Base-by-base conservation (phyloP, 2,329 filamentous ascomycete genomes). In the Neofusicoccum laricinum region DNA sequence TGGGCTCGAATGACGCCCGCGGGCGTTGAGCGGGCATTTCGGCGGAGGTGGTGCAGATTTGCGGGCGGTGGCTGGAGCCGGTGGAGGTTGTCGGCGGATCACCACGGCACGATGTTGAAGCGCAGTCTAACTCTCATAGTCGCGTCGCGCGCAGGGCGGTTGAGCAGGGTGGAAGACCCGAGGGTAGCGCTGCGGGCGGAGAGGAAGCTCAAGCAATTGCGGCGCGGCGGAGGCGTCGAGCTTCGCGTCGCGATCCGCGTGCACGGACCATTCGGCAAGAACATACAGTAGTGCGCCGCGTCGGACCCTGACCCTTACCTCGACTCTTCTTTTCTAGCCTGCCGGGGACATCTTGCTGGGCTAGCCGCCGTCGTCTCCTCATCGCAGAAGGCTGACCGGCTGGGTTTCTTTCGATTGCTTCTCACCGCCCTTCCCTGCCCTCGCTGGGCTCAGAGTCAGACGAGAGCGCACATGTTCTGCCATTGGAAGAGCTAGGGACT, bases 1-100 rank as follows among this genome's bases (percentile, higher is more conserved):
- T 91, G 1, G 94, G 93, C 76, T 96, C 92, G 76, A 98, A 98
- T 59, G 93, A 92, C 15, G 93, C 92, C 73, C 92, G 89, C 0
- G 92, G 92, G 71, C 93, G 88, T 65, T 89, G 82, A 14, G 90
- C 84, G 63, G 91, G 90, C 93, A 97, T 97, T 15, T 40, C 46
- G 25, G 3, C 19, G 51, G n/a, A 38, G 36, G 5, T 17, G 48
- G n/a, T 38, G 36, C 36, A 34, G 53, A 38, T 30, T 6, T 30
- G 46, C n/a, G 15, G n/a, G 45, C 49, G 36, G 15, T n/a, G 34
- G 49, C 53, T 30, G 21, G 17, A 17, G 6, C 36, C 12, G 36
- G 19, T 14, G 6, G n/a, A 15, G 32, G 3, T 19, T 19, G 25
- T 30, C 25, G 25, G 25, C 25, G 25, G 25, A 30, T 30, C 25